phyloP scores from a whole-genome alignment of 768 basidiomycete genomes.

The Agrocybe pediades region DNA sequence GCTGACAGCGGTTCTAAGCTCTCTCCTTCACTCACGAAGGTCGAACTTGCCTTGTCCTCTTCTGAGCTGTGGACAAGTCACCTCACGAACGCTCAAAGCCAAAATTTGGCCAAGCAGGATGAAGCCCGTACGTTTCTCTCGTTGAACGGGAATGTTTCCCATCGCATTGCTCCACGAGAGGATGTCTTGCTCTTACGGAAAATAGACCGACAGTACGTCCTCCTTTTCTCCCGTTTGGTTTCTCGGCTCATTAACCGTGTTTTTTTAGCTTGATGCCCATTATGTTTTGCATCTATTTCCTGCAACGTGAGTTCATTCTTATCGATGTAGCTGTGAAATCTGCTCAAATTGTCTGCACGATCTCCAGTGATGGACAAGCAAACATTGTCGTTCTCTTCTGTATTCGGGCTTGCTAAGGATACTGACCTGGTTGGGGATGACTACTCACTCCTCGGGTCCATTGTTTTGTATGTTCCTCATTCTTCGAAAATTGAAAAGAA shows the following conservation, averaged over 20 bases:
- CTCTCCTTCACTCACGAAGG: neutral
- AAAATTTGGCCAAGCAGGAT: no score
- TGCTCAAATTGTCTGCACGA: neutral
- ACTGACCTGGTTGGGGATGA: neutral
- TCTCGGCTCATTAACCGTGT: neutral
- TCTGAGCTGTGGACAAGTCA: neutral
- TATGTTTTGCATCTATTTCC: conserved; percentile 7
- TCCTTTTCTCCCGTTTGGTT: neutral
- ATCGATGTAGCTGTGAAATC: no score
- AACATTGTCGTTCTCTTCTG: conserved; percentile 32
- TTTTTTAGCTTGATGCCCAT: conserved; percentile 7
- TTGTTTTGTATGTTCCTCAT: conserved; percentile 26
- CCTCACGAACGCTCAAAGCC: neutral
- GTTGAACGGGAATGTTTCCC: neutral
- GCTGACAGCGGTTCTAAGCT: no score
- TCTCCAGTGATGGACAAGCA: conserved; percentile 31
- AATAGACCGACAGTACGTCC: conserved; percentile 11
- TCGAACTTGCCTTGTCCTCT: neutral
- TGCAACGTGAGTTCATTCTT: conserved; percentile 1
- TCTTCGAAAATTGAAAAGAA: no score
- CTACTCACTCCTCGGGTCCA: conserved; percentile 25
- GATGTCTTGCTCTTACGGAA: conserved; percentile 7
- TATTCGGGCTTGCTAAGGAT: conserved; percentile 32
- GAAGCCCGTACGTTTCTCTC: conserved; percentile 4
- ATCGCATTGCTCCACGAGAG: neutral